Evolutionary conservation across 129 eudicot species (phyloP), one percentile per base, ranked within the genome.

Genomic region (Smallanthus sonchifolius): DNA sequence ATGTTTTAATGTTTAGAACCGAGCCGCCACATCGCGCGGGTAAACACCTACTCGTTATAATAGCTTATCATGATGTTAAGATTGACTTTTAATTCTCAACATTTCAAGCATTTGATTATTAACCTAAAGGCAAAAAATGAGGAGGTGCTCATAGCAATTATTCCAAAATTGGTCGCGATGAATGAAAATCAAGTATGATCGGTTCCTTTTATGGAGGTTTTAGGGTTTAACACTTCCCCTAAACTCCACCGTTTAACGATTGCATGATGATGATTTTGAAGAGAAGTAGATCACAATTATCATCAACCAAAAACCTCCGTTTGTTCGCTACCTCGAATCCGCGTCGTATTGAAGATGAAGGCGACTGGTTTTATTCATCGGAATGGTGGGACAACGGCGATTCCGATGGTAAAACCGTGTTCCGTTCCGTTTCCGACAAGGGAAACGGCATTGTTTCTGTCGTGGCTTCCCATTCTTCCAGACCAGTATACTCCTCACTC

Each of bases 361-460:
- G 97, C 40, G 95, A 88, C 64, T 90, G 98, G 98, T 44, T 55
- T 28, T 93, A 90, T 78, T 76, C 98, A 15, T 78, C 97, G 5
- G 98, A 93, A 76, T 93, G 98, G 98, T 93, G 98, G 98, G 87
- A 64, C 45, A 57, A 42, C 73, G 82, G 45, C 70, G 67, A 76
- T 55, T 61, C 82, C 48, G 74, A 75, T n/a, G 63, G 75, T 44
- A 80, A 79, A 67, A 78, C 81, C 15, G 92, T 90, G 28, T 86
- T 93, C 80, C 91, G 92, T 48, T 70, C 79, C 17, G 39, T 72
- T 61, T 93, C 98, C 7, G 87, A 77, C 35, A 75, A 81, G 47
- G 98, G 96, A 74, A 93, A 93, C 76, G 98, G 98, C 62, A 81
- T 90, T 86, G 86, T 90, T 30, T 84, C 98, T 2, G 97, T 93